Conservation (phyloP, 2,329 filamentous ascomycete species). For the Fusarium incarnatum region DNA sequence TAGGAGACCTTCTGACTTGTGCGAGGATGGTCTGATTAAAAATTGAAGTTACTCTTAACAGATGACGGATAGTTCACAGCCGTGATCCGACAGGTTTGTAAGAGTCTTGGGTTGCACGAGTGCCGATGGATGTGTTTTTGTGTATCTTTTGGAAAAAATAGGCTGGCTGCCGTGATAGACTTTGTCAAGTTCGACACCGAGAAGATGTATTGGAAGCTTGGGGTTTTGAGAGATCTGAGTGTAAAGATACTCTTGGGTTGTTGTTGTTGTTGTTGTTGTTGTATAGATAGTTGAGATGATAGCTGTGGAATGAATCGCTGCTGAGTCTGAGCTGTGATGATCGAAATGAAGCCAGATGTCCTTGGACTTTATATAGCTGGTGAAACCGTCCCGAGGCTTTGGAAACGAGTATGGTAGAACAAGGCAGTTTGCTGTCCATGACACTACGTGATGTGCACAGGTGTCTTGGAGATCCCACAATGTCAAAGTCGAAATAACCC, state of each 20-base stretch:
- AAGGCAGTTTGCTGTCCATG: slow-evolving; percentile 47
- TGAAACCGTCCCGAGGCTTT: slow-evolving; percentile 44
- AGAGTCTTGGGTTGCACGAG: slow-evolving; percentile 37
- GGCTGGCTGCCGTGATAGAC: slow-evolving; percentile 31
- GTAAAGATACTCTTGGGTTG: not conserved
- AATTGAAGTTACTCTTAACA: slow-evolving; percentile 22
- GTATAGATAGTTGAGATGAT: slow-evolving; percentile 7
- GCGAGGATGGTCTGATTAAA: slow-evolving; percentile 26
- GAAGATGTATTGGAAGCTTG: slow-evolving; percentile 7
- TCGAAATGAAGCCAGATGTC: slow-evolving; percentile 29
- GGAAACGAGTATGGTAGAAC: slow-evolving; percentile 39
- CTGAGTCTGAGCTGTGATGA: slow-evolving; percentile 36
- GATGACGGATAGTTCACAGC: slow-evolving; percentile 37
- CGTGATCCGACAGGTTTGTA: slow-evolving; percentile 44
- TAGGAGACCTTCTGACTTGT: slow-evolving; percentile 19
- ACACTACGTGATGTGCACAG: slow-evolving; percentile 45
- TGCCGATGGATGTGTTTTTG: slow-evolving; percentile 39
- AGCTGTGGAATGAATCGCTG: slow-evolving; percentile 22
- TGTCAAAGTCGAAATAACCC: slow-evolving; percentile 47
- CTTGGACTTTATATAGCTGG: slow-evolving; percentile 47
- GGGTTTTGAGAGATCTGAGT: not conserved
- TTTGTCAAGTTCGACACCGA: slow-evolving; percentile 11
- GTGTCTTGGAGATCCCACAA: slow-evolving; percentile 43
- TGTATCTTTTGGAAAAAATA: slow-evolving; percentile 37
- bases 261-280: not conserved